These are phyloP conservation scores for Thalassiosira oceanica DNA, from an alignment of 352 stramenopile genomes.

Conservation along the genomic window DNA sequence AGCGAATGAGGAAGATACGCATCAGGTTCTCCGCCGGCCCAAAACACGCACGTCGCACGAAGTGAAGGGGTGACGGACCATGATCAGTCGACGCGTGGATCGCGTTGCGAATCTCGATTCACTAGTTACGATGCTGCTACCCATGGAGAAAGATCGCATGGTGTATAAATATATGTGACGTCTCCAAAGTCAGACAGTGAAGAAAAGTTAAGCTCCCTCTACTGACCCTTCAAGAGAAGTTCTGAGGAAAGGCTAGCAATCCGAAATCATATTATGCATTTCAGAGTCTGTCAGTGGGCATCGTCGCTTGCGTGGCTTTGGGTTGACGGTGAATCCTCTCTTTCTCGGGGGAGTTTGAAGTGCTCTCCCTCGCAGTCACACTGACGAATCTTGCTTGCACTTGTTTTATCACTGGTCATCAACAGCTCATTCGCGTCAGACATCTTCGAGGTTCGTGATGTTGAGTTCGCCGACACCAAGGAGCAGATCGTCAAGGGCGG, in stretches of 20 bases:
- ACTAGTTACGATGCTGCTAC: background rate
- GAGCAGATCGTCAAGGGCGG: conserved; percentile 88
- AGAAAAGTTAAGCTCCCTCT: conserved; percentile 79
- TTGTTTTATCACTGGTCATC: no score
- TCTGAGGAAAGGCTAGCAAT: conserved; percentile 73
- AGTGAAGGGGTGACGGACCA: no score
- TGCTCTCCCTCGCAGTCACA: no score
- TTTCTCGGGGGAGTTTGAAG: no score
- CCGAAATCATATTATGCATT: conserved; percentile 80
- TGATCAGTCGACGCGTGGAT: background rate
- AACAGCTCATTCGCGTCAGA: conserved; percentile 78
- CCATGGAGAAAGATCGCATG: background rate
- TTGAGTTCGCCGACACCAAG: conserved; percentile 81
- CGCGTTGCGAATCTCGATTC: background rate
- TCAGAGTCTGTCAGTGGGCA: conserved; percentile 54
- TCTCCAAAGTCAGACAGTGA: conserved; percentile 49
- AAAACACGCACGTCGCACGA: no score
- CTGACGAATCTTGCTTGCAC: no score
- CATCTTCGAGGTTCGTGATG: conserved; percentile 81
- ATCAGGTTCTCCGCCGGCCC: no score
- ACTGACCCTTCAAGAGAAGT: conserved; percentile 66
- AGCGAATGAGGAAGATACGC: background rate
- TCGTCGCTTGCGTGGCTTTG: background rate
- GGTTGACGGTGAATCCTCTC: no score
- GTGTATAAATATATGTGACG: background rate